A percentile compares a stretch with the other conserved stretches of the same genome.
Evolutionary conservation across 306 rosid genomes (phyloP).

Genomic region (Citrullus mucosospermus): DNA sequence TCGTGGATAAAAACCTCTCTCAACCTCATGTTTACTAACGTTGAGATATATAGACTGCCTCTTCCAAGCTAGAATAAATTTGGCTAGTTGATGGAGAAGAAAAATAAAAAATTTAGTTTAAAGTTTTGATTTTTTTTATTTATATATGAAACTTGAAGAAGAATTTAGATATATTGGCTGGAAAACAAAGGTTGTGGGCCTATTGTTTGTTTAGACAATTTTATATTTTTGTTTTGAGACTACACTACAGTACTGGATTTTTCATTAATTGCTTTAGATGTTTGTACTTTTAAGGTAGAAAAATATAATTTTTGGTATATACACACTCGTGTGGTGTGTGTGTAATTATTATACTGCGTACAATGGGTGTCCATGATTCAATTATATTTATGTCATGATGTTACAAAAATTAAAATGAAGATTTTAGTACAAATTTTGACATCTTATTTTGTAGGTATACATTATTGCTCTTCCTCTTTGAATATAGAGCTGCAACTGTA

Average conservation of each 20-base stretch:
- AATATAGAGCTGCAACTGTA: conserved; percentile 26
- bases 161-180: not conserved
- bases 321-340: not conserved
- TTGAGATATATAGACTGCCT: too few species aligned
- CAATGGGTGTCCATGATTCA: not conserved
- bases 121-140: too few species aligned
- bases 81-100: too few species aligned
- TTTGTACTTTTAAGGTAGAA: not conserved
- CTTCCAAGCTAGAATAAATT: too few species aligned
- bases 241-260: not conserved
- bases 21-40: too few species aligned
- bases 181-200: not conserved
- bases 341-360: not conserved
- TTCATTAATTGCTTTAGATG: not conserved
- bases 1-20: too few species aligned
- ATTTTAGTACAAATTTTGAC: not conserved
- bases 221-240: not conserved
- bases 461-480: conserved; percentile 26
- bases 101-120: too few species aligned
- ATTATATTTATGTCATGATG: not conserved
- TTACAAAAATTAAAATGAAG: not conserved
- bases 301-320: not conserved
- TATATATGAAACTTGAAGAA: not conserved
- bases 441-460: conserved; percentile 20
- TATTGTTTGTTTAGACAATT: too few species aligned